phyloP scores from a whole-genome alignment of 2,329 filamentous ascomycete species.

The Acephala macrosclerotiorum region DNA sequence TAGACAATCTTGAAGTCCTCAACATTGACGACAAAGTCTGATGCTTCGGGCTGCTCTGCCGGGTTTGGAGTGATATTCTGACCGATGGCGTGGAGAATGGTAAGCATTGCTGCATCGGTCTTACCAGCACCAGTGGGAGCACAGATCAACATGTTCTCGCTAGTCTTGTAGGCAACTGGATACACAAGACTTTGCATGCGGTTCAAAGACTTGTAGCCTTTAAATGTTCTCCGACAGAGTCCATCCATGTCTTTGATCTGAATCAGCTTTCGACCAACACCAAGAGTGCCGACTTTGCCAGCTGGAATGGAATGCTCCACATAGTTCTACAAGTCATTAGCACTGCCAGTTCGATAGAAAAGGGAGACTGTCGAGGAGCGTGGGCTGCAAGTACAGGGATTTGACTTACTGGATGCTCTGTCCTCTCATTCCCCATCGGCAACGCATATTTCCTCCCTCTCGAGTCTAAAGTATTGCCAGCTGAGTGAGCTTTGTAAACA shows the following conservation, averaged over 20 bases:
- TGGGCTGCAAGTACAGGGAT: constrained; percentile 1
- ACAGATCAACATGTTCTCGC: constrained; percentile 98
- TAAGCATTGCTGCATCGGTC: constrained; percentile 97
- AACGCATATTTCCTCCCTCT: constrained; percentile 84
- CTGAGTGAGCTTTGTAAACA: constrained; percentile 84
- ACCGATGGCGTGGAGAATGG: constrained; percentile 87
- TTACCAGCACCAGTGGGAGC: constrained; percentile 98
- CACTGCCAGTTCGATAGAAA: neutral
- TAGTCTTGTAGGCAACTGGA: constrained; percentile 92
- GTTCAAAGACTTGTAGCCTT: constrained; percentile 91
- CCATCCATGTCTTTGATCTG: constrained; percentile 85
- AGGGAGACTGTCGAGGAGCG: neutral
- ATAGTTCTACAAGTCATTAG: constrained; percentile 68
- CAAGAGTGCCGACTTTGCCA: constrained; percentile 76
- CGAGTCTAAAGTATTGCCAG: constrained; percentile 84
- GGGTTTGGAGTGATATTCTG: constrained; percentile 86
- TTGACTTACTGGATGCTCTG: constrained; percentile 60
- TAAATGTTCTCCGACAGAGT: constrained; percentile 89
- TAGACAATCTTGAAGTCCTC: constrained; percentile 99
- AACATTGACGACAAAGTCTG: constrained; percentile 80
- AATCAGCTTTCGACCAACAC: constrained; percentile 76
- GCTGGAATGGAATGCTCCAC: constrained; percentile 92
- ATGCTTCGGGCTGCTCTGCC: constrained; percentile 73
- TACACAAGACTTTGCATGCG: constrained; percentile 98
- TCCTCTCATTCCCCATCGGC: constrained; percentile 75